Base-by-base conservation (phyloP, 2,329 filamentous ascomycete genomes). In the Akanthomyces uredinophilus region DNA sequence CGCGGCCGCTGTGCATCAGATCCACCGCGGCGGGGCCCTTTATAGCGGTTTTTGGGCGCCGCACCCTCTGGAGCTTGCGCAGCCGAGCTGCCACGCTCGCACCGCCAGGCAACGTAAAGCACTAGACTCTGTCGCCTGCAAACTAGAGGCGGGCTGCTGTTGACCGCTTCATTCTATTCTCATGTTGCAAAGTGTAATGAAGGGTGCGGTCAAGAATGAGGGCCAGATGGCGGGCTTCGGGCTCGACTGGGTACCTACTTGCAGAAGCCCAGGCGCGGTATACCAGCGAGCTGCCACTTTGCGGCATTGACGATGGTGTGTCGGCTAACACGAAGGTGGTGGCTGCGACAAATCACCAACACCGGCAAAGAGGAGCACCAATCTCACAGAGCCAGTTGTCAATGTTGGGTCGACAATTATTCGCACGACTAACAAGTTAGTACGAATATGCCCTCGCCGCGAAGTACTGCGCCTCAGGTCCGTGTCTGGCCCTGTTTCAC, bases 1-100 rank as follows among this genome's bases (percentile, higher is more conserved):
- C 57, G 22, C n/a, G 57, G 37, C 49, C 57, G 20, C 57, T 44
- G 39, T 60, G 57, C 57, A 60, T 60, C 27, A 60, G 49, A 41
- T 53, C 57, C 57, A 60, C 57, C 35, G 39, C 57, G 14, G 57
- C 57, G 57, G 57, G 57, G 49, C 57, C 24, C 35, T 27, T 43
- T 53, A 53, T 53, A 59, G 57, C 27, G 46, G 57, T n/a, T 29
- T 13, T 22, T 50, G 47, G 32, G 57, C 57, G 29, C 39, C 18
- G 53, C 54, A 37, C 47, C 56, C 37, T 60, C 22, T 50, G 47
- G 24, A 60, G 47, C 56, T 35, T 29, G 24, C 24, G 11, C 32
- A 29, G n/a, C 18, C 37, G 13, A 39, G 37, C 37, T 39, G 22
- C 22, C 41, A 14, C 32, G 55, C 43, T 11, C 32, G 10, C 7